phyloP scores from a whole-genome alignment of 164 flowering plant genomes.

The Liriodendron chinense region DNA sequence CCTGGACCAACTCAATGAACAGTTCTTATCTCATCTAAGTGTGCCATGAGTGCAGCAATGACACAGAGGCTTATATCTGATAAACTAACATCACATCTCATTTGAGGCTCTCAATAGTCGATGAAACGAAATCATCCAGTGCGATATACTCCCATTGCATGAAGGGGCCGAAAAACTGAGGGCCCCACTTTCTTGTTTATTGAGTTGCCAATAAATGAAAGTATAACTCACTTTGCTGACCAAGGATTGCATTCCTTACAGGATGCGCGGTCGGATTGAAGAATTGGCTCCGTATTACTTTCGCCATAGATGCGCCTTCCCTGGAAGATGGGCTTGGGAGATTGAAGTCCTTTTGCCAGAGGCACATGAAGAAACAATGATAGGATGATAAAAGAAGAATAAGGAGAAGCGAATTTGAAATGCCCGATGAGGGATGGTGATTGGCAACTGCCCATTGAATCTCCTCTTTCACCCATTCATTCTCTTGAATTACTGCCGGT shows the following conservation, averaged over 20 bases:
- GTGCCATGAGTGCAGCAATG: too few relatives aligned
- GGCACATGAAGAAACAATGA: constrained; percentile 37
- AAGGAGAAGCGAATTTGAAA: neutral
- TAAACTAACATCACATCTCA: too few relatives aligned
- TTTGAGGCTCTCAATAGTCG: too few relatives aligned
- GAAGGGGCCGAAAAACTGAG: too few relatives aligned
- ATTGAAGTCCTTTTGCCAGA: constrained; percentile 52
- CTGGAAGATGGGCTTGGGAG: constrained; percentile 65
- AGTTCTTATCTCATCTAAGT: too few relatives aligned
- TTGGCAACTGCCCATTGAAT: neutral
- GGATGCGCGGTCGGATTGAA: constrained; percentile 29
- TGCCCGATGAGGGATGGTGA: neutral
- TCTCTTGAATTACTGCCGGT: neutral
- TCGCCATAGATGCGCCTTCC: constrained; percentile 58
- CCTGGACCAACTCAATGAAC: too few relatives aligned
- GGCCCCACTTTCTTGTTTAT: too few relatives aligned
- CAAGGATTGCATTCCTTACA: constrained; percentile 11
- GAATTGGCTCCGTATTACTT: constrained; percentile 76
- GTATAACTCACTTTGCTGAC: too few relatives aligned
- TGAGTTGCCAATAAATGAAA: too few relatives aligned
- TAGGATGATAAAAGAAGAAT: neutral
- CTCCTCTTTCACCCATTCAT: neutral
- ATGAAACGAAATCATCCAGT: too few relatives aligned
- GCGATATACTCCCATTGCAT: too few relatives aligned
- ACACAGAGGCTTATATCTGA: too few relatives aligned